phyloP scores from a whole-genome alignment of 1,284 basidiomycete species.

The Cryptococcus sp. region DNA sequence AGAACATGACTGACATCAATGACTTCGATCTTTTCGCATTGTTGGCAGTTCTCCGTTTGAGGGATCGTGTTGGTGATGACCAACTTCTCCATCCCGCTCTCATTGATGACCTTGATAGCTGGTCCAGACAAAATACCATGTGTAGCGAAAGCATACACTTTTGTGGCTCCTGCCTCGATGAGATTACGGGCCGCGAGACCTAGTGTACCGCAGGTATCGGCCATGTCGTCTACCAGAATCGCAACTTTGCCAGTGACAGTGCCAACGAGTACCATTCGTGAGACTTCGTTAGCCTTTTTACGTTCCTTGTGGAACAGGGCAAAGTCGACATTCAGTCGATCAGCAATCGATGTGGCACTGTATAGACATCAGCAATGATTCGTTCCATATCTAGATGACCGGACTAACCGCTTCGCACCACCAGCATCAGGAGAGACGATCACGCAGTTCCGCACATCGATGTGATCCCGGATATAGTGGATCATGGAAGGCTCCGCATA shows the following conservation, averaged over 20 bases:
- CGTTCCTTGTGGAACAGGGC: slow-evolving; percentile 99
- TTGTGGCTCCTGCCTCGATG: slow-evolving; percentile 82
- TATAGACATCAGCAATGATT: neutral
- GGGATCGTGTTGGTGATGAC: slow-evolving; percentile 99
- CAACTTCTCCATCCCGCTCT: slow-evolving; percentile 84
- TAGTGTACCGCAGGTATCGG: slow-evolving; percentile 97
- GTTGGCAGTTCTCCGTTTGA: slow-evolving; percentile 73
- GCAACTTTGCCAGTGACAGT: slow-evolving; percentile 90
- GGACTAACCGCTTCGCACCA: slow-evolving; percentile 86
- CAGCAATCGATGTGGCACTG: slow-evolving; percentile 96
- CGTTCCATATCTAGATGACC: too few relatives aligned
- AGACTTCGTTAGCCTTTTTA: slow-evolving; percentile 99
- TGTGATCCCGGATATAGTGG: slow-evolving; percentile 90
- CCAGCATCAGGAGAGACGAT: slow-evolving; percentile 99
- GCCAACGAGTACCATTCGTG: slow-evolving; percentile 97
- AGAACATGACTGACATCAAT: slow-evolving; percentile 94
- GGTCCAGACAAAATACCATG: slow-evolving; percentile 95
- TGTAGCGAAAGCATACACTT: slow-evolving; percentile 91
- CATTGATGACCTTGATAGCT: slow-evolving; percentile 70
- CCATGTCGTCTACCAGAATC: slow-evolving; percentile 99
- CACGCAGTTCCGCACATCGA: slow-evolving; percentile 79
- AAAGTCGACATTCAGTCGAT: slow-evolving; percentile 95
- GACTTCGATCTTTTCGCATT: slow-evolving; percentile 87
- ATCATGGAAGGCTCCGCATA: slow-evolving; percentile 98
- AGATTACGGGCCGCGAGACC: slow-evolving; percentile 89